Percentiles rank a stretch among this genome's conserved stretches.
Conservation (phyloP, 108 stramenopile genomes). For the Nannochloropsis oceanica region DNA sequence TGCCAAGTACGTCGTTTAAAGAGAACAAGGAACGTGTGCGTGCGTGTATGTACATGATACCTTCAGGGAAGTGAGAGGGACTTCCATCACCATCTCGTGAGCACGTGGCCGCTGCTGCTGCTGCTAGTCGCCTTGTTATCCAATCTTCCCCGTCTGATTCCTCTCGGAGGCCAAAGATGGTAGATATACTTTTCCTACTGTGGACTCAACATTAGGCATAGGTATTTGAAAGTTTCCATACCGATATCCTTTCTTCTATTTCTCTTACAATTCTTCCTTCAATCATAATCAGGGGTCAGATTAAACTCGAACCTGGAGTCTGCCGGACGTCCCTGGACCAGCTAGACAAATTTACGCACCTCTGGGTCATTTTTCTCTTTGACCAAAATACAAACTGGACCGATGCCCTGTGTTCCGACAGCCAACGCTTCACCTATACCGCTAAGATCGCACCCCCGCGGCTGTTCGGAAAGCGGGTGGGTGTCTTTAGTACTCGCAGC, state of each 20-base stretch:
- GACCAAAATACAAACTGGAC: slow-evolving; percentile 77
- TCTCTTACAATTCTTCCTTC: neutral
- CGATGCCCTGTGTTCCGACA: slow-evolving; percentile 6
- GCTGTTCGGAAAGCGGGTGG: slow-evolving; percentile 55
- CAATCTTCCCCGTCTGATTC: neutral
- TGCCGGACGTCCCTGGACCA: slow-evolving; percentile 19
- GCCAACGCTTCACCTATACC: slow-evolving; percentile 12
- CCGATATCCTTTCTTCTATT: neutral
- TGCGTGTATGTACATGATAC: neutral
- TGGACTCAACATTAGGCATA: neutral
- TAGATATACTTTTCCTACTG: too few relatives aligned
- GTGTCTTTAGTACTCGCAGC: slow-evolving; percentile 73
- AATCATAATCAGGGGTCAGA: neutral
- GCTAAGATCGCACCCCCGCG: slow-evolving; percentile 33
- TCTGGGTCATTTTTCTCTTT: slow-evolving; percentile 85
- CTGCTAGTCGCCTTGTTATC: too few relatives aligned
- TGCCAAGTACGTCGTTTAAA: neutral
- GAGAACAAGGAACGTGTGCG: too few relatives aligned
- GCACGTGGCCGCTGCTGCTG: too few relatives aligned
- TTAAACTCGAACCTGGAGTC: neutral
- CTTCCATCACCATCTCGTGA: too few relatives aligned
- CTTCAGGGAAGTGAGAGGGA: too few relatives aligned
- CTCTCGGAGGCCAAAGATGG: neutral
- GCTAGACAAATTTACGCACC: slow-evolving; percentile 60
- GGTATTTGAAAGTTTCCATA: neutral